These are phyloP conservation scores for Calocybe indica DNA, from an alignment of 768 basidiomycete genomes.

Conservation along the genomic window DNA sequence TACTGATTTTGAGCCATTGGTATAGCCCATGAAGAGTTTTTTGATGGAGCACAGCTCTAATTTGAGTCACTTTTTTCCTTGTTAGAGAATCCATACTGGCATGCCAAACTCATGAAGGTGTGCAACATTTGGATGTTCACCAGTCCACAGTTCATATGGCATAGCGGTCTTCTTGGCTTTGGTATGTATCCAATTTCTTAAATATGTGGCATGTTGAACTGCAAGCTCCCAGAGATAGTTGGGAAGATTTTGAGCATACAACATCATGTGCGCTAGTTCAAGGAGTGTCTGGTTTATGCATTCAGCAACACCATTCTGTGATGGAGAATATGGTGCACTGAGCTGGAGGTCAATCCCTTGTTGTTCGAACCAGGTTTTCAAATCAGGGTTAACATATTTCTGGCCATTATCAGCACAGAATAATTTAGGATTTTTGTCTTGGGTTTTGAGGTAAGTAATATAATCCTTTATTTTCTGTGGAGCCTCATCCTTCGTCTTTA, in stretches of 20 bases:
- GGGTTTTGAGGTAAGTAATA: conserved; percentile 16
- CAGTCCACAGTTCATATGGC: conserved; percentile 15
- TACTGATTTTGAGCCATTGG: not conserved
- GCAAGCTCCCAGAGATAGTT: conserved; percentile 20
- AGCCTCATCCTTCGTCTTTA: conserved; percentile 9
- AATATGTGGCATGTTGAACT: conserved; percentile 10
- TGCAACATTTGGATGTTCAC: conserved; percentile 18
- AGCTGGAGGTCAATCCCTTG: conserved; percentile 13
- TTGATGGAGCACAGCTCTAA: conserved; percentile 2
- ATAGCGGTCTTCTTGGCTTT: conserved; percentile 13
- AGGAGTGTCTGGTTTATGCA: conserved; percentile 17
- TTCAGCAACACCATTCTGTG: conserved; percentile 22
- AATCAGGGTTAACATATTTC: conserved; percentile 16
- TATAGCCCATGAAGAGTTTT: not conserved
- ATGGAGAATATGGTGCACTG: conserved; percentile 15
- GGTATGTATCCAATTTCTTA: conserved; percentile 16
- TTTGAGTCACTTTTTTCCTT: not conserved
- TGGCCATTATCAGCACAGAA: conserved; percentile 16
- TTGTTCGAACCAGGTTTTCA: conserved; percentile 9
- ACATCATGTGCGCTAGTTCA: conserved; percentile 13
- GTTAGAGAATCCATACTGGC: not conserved
- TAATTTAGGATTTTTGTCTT: conserved; percentile 13
- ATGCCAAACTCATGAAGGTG: conserved; percentile 13
- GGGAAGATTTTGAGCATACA: conserved; percentile 11
- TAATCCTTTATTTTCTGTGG: conserved; percentile 14